Evolutionary conservation across 371 early-diverging fungal species (phyloP), one percentile per base, ranked within the genome.

Genomic region (Sanchytrium tribonematis): DNA sequence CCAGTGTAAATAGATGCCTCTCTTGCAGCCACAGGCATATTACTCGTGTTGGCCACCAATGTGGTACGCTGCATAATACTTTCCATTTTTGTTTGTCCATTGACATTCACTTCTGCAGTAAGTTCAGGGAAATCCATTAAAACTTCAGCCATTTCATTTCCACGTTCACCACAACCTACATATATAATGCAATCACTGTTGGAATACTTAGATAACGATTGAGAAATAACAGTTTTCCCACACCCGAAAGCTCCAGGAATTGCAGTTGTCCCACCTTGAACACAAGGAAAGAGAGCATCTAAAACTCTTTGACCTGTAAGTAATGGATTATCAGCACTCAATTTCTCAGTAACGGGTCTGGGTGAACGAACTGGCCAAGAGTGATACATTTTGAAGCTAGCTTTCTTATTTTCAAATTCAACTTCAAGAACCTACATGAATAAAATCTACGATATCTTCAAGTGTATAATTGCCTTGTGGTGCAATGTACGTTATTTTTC

Each of bases 11-110:
- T 99, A 68, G 98, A 97, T 29, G 99, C 99, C 83, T 99, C 98
- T 82, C 99, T 91, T 72, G 99, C 99, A 76, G 99, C 98, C 70
- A 99, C 99, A 74, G 99, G 99, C 99, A 99, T 99, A 86, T 99
- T 99, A 76, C 98, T 98, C 17, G 99, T 99, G 82, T 99, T 99
- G 73, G 99, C 99, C 16, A 99, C 97, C 31, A 99, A 83, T 27
- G 98, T 94, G 22, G 99, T 99, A 78, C 99, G 88, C 85, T 98
- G 93, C 99, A 99, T 98, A 78, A 99, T 99, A 48, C 92, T 89
- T 77, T 97, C 98, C 75, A 93, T 81, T 69, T 88, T 84, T 22
- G 91, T 96, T 31, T 90, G 88, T 31, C 94, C 80, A 73, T 90
- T 91, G 71, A 91, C 90, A 0, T 86, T 85, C 31, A 95, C 82